phyloP scores from a whole-genome alignment of 2,329 filamentous ascomycete genomes.

The Pochonia chlamydosporia region DNA sequence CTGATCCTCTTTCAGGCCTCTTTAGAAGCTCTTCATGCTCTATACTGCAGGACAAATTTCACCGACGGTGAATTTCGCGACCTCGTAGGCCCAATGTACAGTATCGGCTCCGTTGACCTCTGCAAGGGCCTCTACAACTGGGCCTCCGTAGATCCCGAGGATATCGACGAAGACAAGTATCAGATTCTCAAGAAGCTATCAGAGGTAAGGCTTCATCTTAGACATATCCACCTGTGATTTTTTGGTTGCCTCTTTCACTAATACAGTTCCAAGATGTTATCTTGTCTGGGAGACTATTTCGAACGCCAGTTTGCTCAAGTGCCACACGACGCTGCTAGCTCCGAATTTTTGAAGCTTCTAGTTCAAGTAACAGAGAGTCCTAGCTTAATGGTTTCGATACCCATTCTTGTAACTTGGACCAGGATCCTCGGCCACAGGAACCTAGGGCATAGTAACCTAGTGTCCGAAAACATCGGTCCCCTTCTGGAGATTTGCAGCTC shows the following conservation, averaged over 20 bases:
- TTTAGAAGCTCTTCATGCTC: constrained; percentile 74
- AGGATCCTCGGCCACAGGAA: constrained; percentile 67
- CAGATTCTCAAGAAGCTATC: constrained; percentile 89
- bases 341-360: constrained; percentile 73
- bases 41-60: constrained; percentile 72
- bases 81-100: constrained; percentile 75
- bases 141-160: constrained; percentile 71
- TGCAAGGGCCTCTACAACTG: constrained; percentile 72
- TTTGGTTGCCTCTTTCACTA: constrained; percentile 4
- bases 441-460: constrained; percentile 58
- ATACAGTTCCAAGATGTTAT: constrained; percentile 58
- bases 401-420: constrained; percentile 84
- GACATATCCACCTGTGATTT: background rate
- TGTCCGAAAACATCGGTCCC: constrained; percentile 61
- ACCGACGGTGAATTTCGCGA: constrained; percentile 71
- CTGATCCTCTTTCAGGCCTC: constrained; percentile 51
- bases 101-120: constrained; percentile 62
- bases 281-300: constrained; percentile 77
- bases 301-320: constrained; percentile 68
- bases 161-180: constrained; percentile 89
- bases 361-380: constrained; percentile 74
- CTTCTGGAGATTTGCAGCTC: constrained; percentile 79
- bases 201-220: constrained; percentile 53
- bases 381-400: constrained; percentile 90
- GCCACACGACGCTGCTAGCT: constrained; percentile 58